Base-by-base conservation (phyloP, 1,284 basidiomycete species). In the Austroboletus novae-zelandiae region DNA sequence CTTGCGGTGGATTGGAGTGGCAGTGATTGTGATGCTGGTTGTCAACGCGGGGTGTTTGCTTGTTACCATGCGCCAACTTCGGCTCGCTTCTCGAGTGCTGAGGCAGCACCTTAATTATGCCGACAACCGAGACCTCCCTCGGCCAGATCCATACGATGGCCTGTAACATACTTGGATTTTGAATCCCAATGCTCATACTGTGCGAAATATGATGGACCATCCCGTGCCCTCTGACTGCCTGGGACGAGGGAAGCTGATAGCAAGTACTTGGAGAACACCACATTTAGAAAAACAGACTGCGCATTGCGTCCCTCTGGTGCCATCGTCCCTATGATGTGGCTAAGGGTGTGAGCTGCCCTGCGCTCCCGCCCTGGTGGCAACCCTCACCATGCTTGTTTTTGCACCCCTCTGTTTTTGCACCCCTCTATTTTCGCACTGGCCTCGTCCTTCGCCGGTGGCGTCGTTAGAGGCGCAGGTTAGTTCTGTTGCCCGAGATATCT, bases 81-180 rank as follows among this genome's bases (percentile, higher is more conserved):
- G 37, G n/a, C 43, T 56, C 17, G 53, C 44, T 31, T 60, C 65
- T 42, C 43, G 15, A 27, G 42, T 42, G n/a, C 39, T 64, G 40
- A 53, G 43, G 40, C 57, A 59, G 30, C 40, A 61, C 27, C 46
- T 65, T 45, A 51, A 40, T 23, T 60, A 54, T 40, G 32, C 50
- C 2, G 62, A 65, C 32, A 65, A 65, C n/a, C 54, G 62, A 20
- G 40, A 57, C 36, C 54, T 68, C 17, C 62, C 62, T 45, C 64
- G 58, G 25, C 60, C 64, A 17, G 54, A 65, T 45, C 64, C 53
- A 13, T 65, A 68, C 43, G 61, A 68, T 41, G 63, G 66, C 39
- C 56, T 67, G 43, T 66, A 43, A 66, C 45, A 31, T 27, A 27
- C 25, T 27, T 27, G 6, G 7, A 4, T 9, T 27, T 9, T 27